A percentile compares a stretch with the other conserved stretches of the same genome.
Evolutionary conservation across 2,329 filamentous ascomycete species (phyloP).

Genomic region (Neofusicoccum kwambonambiense): DNA sequence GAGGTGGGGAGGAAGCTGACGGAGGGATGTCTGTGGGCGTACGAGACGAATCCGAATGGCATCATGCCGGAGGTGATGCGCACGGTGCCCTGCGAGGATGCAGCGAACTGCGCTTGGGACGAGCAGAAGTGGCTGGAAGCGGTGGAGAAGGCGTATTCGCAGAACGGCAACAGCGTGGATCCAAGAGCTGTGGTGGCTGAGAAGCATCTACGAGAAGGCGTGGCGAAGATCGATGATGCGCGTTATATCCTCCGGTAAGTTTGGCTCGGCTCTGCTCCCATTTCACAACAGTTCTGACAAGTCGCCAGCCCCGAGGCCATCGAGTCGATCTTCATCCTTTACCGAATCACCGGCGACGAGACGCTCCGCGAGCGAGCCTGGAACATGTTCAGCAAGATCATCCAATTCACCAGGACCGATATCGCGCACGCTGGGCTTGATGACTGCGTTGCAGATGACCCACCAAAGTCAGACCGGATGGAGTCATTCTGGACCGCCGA

Average conservation of each 20-base stretch:
- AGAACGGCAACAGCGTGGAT: not conserved
- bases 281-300: not conserved
- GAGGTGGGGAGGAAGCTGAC: constrained; percentile 57
- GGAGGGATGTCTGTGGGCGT: constrained; percentile 62
- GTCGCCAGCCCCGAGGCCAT: constrained; percentile 53
- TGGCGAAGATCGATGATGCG: not conserved
- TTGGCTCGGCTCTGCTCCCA: not conserved
- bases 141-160: constrained; percentile 21
- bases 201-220: not conserved
- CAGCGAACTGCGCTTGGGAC: constrained; percentile 52
- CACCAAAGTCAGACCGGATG: constrained; percentile 45
- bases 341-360: constrained; percentile 58
- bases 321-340: constrained; percentile 60
- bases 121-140: constrained; percentile 50
- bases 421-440: constrained; percentile 46
- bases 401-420: constrained; percentile 42
- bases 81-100: constrained; percentile 49
- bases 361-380: constrained; percentile 46
- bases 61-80: constrained; percentile 62
- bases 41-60: constrained; percentile 54
- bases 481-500: constrained; percentile 52
- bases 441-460: constrained; percentile 39
- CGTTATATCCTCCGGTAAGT: not conserved
- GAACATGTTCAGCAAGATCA: constrained; percentile 50
- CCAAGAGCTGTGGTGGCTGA: not conserved